Evolutionary conservation across 768 basidiomycete species (phyloP).

Genomic region (Boletus patriciae): DNA sequence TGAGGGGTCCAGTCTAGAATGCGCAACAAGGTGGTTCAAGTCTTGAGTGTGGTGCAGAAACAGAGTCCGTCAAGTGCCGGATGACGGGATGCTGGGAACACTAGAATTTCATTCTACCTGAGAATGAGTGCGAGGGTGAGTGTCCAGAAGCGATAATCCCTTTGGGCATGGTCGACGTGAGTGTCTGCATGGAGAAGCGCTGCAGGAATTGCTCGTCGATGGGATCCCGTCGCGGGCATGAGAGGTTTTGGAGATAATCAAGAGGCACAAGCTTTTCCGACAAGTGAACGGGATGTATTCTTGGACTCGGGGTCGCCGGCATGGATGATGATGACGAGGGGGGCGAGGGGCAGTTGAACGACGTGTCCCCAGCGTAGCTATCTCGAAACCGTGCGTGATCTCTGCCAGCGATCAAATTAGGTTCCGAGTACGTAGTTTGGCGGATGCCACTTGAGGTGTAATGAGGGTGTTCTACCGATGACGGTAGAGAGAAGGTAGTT

Average conservation of each 20-base stretch:
- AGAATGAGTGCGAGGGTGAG: constrained; percentile 23
- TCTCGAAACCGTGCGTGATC: constrained; percentile 26
- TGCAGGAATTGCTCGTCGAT: constrained; percentile 63
- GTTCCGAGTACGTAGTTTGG: constrained; percentile 36
- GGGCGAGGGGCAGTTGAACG: constrained; percentile 30
- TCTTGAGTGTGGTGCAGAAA: constrained; percentile 3
- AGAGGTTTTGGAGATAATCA: constrained; percentile 55
- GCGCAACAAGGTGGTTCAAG: constrained; percentile 15
- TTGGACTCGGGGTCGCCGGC: constrained; percentile 39
- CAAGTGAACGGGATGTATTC: constrained; percentile 21
- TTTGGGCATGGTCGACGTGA: constrained; percentile 24
- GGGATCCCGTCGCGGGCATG: constrained; percentile 59
- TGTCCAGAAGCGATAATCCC: constrained; percentile 5
- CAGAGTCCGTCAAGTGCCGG: background rate
- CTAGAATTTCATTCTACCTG: constrained; percentile 28
- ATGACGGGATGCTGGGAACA: background rate
- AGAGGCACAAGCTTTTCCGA: constrained; percentile 56
- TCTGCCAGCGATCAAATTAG: constrained; percentile 24
- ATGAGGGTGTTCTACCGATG: constrained; percentile 27
- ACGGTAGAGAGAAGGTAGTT: constrained; percentile 32
- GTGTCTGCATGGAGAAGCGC: constrained; percentile 45
- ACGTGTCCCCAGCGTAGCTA: constrained; percentile 18
- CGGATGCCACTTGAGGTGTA: constrained; percentile 20
- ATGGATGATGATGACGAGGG: constrained; percentile 41
- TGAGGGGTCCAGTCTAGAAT: constrained; percentile 23